Evolutionary conservation across 139 green algal genomes (phyloP).

Genomic region (Micractinium conductrix): DNA sequence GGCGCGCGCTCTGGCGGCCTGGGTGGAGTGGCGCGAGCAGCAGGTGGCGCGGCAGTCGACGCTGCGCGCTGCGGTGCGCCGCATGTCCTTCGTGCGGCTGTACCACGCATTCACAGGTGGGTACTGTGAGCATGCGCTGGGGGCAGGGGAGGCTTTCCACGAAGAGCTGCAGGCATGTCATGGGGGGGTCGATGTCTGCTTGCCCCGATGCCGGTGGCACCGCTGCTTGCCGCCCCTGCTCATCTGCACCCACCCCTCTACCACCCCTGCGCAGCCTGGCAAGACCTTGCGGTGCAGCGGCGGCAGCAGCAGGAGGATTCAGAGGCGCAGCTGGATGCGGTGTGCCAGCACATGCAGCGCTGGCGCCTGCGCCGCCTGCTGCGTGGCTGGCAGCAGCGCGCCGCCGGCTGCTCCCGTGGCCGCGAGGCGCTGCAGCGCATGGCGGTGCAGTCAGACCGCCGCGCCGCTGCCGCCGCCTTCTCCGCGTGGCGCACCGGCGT

Average conservation of each 20-base stretch:
- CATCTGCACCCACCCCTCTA: too few relatives aligned
- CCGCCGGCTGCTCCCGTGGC: not conserved
- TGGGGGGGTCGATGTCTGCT: not conserved
- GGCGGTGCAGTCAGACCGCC: not conserved
- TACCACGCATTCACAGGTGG: conserved; percentile 28
- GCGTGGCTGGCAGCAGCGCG: conserved; percentile 17
- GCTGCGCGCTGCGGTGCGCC: conserved; percentile 32
- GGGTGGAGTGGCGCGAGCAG: conserved; percentile 24
- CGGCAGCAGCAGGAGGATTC: conserved; percentile 20
- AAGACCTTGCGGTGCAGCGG: conserved; percentile 4
- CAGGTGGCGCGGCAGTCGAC: not conserved
- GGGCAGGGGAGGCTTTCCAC: not conserved
- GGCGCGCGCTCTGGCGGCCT: conserved; percentile 27
- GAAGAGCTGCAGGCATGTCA: not conserved
- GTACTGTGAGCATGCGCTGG: not conserved
- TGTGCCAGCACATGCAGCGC: conserved; percentile 23
- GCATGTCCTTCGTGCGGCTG: conserved; percentile 42
- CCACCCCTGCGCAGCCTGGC: conserved; percentile 28
- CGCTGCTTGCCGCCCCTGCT: not conserved
- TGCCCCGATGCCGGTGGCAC: not conserved
- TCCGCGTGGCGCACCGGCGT: conserved; percentile 30
- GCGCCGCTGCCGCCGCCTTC: not conserved
- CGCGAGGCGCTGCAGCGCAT: conserved; percentile 17
- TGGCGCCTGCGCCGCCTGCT: conserved; percentile 23
- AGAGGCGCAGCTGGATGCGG: conserved; percentile 6